Evolutionary conservation across 306 rosid genomes (phyloP), one percentile per base, ranked within the genome.

Genomic region (Pyrus bretschneideri): DNA sequence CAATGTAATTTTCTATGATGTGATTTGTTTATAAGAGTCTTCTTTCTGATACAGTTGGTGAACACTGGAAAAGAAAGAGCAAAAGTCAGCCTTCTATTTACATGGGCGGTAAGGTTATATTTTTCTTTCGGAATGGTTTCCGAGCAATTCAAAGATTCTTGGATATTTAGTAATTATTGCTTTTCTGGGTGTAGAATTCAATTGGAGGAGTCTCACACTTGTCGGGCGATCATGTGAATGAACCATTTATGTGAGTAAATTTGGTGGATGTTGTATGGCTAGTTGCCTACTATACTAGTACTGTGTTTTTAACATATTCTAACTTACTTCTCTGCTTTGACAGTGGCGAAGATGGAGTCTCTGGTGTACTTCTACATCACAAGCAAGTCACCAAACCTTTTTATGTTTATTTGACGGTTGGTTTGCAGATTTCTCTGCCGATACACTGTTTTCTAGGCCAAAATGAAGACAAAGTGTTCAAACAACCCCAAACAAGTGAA

Each of bases 351-450:
- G 99, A 95, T 85, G 99, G 97, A 82, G 97, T 95, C 87, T 89
- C 97, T 59, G 99, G 99, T 29, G 97, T 90, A 81, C 97, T 89
- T 84, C 97, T 92, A 78, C 91, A 92, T 95, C 99, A 95, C 99
- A 95, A 92, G 99, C 97, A 95, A 95, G 99, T 95, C 80, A 84
- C 80, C 86, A 87, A 92, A 89, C 96, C 90, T 79, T 95, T 72
- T 77, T 88, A 80, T 80, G 86, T 86, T 77, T 95, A 63, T 89
- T 49, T 90, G 91, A 87, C 9, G 88, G 97, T 92, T 95, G 97
- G 96, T 95, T 95, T 90, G 93, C 88, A 81, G 57, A 80, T 87
- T 81, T 90, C 91, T 91, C 80, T 89, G 83, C 76, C 69, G 42
- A 40, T 76, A 72, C 72, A 73, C 71, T 83, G 88, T 75, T 81